phyloP scores from a whole-genome alignment of 1,284 basidiomycete genomes.

The Salmacisia buchloeana region DNA sequence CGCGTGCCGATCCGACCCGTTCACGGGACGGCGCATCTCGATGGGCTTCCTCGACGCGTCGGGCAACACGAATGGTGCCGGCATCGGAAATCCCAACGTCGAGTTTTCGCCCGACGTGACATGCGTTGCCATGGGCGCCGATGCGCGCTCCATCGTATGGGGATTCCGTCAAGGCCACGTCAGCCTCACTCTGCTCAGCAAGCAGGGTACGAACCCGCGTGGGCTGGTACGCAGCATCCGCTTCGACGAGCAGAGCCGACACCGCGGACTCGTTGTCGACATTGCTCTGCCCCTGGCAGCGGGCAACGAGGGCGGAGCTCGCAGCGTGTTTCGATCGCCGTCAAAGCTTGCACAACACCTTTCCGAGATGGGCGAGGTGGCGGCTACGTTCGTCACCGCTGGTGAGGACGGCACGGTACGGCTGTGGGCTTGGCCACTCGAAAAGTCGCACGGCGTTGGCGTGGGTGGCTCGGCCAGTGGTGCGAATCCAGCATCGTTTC shows the following conservation, averaged over 20 bases:
- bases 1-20: conserved; percentile 67
- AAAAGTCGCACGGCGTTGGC: neutral
- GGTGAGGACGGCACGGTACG: conserved; percentile 43
- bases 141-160: conserved; percentile 68
- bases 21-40: conserved; percentile 60
- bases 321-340: conserved; percentile 33
- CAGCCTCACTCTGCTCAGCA: conserved; percentile 57
- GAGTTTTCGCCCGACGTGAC: conserved; percentile 69
- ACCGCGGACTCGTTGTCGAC: conserved; percentile 29
- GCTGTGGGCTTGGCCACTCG: conserved; percentile 26
- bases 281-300: conserved; percentile 36
- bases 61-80: conserved; percentile 60
- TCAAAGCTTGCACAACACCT: conserved; percentile 36
- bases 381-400: conserved; percentile 39
- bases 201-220: conserved; percentile 41
- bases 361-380: conserved; percentile 32
- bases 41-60: conserved; percentile 68
- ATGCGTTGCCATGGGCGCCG: conserved; percentile 58
- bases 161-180: conserved; percentile 69
- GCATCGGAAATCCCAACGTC: conserved; percentile 69
- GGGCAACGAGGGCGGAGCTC: conserved; percentile 30
- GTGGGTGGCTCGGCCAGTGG: neutral
- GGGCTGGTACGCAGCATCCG: conserved; percentile 31
- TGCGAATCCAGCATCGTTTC: neutral
- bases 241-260: conserved; percentile 29